A percentile compares a stretch with the other conserved stretches of the same genome.
Evolutionary conservation across 2,329 filamentous ascomycete genomes (phyloP).

Genomic region (Fusarium sp.): DNA sequence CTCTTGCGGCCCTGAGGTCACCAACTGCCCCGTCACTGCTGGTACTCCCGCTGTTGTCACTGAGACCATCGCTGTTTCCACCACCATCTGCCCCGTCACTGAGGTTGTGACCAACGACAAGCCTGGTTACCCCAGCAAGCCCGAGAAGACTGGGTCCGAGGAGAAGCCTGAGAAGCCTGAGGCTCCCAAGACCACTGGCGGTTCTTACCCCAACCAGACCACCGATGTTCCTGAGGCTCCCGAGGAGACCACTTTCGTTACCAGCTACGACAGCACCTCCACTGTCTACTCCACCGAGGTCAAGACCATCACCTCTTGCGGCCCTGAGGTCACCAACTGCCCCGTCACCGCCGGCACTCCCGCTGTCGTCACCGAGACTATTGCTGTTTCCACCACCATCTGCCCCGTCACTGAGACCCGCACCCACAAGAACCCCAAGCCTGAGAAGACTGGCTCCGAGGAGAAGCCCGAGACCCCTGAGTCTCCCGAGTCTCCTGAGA

Average conservation of each 20-base stretch:
- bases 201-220: constrained; percentile 9
- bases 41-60: constrained; percentile 38
- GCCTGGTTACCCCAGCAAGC: constrained; percentile 19
- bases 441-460: constrained; percentile 21
- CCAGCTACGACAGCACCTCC: constrained; percentile 45
- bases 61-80: constrained; percentile 38
- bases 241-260: constrained; percentile 40
- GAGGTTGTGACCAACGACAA: constrained; percentile 21
- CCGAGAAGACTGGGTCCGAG: constrained; percentile 32
- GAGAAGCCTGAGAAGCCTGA: constrained; percentile 24
- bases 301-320: constrained; percentile 49
- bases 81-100: constrained; percentile 41
- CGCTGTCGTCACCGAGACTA: constrained; percentile 34
- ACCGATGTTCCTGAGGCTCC: constrained; percentile 15
- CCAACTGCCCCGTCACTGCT: constrained; percentile 58
- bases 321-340: constrained; percentile 55
- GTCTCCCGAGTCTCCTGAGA: neutral
- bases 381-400: constrained; percentile 30
- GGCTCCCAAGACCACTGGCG: constrained; percentile 41
- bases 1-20: constrained; percentile 47
- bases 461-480: neutral
- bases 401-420: constrained; percentile 40
- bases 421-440: constrained; percentile 31
- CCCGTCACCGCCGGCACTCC: constrained; percentile 48
- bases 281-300: constrained; percentile 48